Evolutionary conservation across 2,329 filamentous ascomycete genomes (phyloP).

Genomic region (Magnaporthiopsis poae): DNA sequence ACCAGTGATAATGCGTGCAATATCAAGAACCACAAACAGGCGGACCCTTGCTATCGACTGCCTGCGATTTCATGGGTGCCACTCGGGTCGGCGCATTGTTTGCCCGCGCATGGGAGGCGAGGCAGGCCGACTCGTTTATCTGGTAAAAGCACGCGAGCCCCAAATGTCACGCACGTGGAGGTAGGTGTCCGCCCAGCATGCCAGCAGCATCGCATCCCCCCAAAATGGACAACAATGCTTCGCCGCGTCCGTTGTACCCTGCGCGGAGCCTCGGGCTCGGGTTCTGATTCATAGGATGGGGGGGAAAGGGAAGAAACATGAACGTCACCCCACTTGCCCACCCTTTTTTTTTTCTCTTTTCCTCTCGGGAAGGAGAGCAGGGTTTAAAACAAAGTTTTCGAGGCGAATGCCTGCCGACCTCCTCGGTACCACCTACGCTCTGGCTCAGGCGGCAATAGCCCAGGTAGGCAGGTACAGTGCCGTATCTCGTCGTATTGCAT

Average conservation of each 20-base stretch:
- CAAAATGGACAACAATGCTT: background rate
- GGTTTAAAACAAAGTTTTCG: background rate
- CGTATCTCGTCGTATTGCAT: background rate
- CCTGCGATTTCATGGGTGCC: background rate
- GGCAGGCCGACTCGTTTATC: background rate
- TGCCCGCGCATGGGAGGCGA: background rate
- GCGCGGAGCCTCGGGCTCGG: background rate
- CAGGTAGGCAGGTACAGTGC: background rate
- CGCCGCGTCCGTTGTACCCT: background rate
- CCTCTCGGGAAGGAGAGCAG: background rate
- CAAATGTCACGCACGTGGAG: background rate
- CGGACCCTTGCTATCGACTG: background rate
- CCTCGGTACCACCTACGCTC: background rate
- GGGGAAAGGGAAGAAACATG: no score
- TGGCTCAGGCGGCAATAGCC: background rate
- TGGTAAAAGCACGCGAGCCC: background rate
- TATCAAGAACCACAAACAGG: no score
- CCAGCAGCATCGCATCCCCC: background rate
- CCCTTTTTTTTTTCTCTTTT: background rate
- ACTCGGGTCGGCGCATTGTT: background rate
- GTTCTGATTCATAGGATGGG: background rate
- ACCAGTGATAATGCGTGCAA: background rate
- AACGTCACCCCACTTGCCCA: background rate
- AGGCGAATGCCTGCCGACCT: background rate
- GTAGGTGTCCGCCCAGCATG: no score